These are phyloP conservation scores for Tripidium arundinaceum DNA, from an alignment of 202 grass and related monocot species.

Conservation along the genomic window DNA sequence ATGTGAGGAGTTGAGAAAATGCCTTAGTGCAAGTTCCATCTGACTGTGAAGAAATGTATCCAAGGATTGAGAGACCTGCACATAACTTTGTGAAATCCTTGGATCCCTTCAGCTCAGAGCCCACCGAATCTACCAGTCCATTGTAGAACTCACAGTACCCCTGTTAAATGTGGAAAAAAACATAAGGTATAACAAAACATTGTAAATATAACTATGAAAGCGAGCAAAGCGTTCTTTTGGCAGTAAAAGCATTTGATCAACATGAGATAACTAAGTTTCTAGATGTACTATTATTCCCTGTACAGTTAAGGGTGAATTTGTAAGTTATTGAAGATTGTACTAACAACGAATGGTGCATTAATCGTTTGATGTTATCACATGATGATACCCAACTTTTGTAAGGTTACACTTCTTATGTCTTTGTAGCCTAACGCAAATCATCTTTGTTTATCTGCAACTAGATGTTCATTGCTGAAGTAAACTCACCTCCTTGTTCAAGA, in stretches of 20 bases:
- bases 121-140: conserved; percentile 57
- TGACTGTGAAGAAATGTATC: conserved; percentile 71
- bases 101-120: conserved; percentile 66
- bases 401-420: background rate
- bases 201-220: background rate
- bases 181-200: conserved; percentile 6
- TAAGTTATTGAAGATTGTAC: background rate
- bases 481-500: conserved; percentile 85
- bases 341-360: background rate
- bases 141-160: conserved; percentile 52
- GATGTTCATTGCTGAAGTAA: conserved; percentile 12
- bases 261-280: conserved; percentile 9
- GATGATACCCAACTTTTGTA: background rate
- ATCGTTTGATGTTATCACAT: background rate
- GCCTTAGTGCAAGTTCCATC: conserved; percentile 52
- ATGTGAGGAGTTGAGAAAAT: conserved; percentile 68
- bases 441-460: conserved; percentile 10
- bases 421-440: conserved; percentile 16
- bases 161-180: conserved; percentile 38
- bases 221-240: background rate
- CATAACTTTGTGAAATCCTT: conserved; percentile 88
- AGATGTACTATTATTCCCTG: conserved; percentile 6
- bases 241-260: conserved; percentile 7
- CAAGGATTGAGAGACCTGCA: conserved; percentile 75
- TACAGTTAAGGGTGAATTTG: background rate